phyloP scores from a whole-genome alignment of 202 grass and related monocot genomes.

The Elaeis oleifera region DNA sequence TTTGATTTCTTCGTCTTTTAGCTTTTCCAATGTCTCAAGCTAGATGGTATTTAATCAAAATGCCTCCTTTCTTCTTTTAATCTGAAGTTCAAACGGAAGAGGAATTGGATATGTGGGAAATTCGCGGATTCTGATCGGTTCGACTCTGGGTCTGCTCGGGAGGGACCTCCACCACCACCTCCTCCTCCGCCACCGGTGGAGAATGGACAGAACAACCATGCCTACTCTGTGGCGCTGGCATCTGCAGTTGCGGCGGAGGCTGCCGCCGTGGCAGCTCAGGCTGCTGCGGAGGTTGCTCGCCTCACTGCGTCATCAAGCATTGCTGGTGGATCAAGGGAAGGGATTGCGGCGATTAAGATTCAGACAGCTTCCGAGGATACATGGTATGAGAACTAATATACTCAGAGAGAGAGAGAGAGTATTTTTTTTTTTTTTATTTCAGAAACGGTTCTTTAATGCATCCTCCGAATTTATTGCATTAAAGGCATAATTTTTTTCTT shows the following conservation, averaged over 20 bases:
- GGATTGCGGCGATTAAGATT: slow-evolving; percentile 63
- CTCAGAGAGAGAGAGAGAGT: too few relatives aligned
- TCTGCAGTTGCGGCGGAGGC: slow-evolving; percentile 84
- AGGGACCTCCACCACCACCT: slow-evolving; percentile 23
- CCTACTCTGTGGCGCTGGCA: slow-evolving; percentile 74
- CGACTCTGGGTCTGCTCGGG: slow-evolving; percentile 16
- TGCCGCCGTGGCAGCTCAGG: slow-evolving; percentile 75
- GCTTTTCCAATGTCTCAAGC: too few relatives aligned
- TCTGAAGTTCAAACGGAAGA: slow-evolving; percentile 47
- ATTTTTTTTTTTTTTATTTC: too few relatives aligned
- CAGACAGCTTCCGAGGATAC: slow-evolving; percentile 73
- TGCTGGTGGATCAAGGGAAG: slow-evolving; percentile 46
- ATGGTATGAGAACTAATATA: slow-evolving; percentile 37
- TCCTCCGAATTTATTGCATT: too few relatives aligned
- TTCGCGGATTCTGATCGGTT: slow-evolving; percentile 33
- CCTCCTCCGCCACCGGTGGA: slow-evolving; percentile 34
- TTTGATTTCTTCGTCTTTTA: too few relatives aligned
- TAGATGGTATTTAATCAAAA: too few relatives aligned
- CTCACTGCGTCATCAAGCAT: slow-evolving; percentile 40
- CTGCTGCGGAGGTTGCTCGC: slow-evolving; percentile 74
- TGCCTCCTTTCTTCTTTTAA: not conserved
- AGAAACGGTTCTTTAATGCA: too few relatives aligned
- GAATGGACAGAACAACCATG: slow-evolving; percentile 63
- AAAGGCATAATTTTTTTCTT: too few relatives aligned
- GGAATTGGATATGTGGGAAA: slow-evolving; percentile 72